Evolutionary conservation across 106 monocot species (phyloP), one percentile per base, ranked within the genome.

Genomic region (Xerophyta viscosa): DNA sequence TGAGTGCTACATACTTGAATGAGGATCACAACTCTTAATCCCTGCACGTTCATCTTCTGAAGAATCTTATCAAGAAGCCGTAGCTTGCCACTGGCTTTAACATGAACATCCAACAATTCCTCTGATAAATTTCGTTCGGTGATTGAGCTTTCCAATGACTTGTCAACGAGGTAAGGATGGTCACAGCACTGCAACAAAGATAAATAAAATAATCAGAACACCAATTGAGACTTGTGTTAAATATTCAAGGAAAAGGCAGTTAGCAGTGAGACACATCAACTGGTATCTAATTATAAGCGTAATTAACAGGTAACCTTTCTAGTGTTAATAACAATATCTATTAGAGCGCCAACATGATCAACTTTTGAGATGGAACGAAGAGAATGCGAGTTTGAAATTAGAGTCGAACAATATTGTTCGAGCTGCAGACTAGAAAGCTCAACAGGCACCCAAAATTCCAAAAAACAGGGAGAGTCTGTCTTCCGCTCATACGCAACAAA

Each of bases 381-480:
- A 48, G 61, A 37, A 31, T 20, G 56, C 14, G 76, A 74, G 41
- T 71, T 79, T 37, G 89, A 90, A 56, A 77, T 27, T 52, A 98
- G 26, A 20, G 50, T 72, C 20, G 65, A 57, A 71, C 89, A 86
- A 56, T 86, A 89, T 45, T 83, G 62, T 54, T 98, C 96, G 57
- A 98, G 77, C 29, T 98, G 96, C 65, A 98, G 71, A 54, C 66
- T 77, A 8, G 89, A 90, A 37, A 98, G 74, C 15, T 48, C 50
- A 65, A 82, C 96, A 74, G 96, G 96, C 59, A 98, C 96, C 82
- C 85, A 98, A 48, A 73, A 98, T 64, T 98, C 96, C 48, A 65
- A n/a, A 64, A 82, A 79, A 31, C 64, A 86, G 31, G 74, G 71
- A 17, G 73, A 58, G 20, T 76, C 79, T 20, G 58, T 30, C 67